Conservation (phyloP, 768 basidiomycete species). For the Fomitopsis pulvina region DNA sequence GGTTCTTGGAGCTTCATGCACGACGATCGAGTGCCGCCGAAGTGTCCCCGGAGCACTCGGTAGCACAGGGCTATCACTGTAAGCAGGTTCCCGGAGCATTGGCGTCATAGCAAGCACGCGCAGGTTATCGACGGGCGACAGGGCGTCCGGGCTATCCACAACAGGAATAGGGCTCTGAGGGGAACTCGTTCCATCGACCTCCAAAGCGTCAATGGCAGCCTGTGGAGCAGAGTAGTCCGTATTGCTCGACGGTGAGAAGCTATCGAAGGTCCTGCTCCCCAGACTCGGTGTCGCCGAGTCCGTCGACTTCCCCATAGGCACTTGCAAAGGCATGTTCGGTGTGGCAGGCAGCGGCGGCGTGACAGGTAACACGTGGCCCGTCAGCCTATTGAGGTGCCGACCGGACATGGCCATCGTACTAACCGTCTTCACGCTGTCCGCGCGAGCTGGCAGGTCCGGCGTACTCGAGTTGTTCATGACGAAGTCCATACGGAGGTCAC, state of each 20-base stretch:
- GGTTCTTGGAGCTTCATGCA: too few species aligned
- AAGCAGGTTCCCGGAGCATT: background rate
- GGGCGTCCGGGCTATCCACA: background rate
- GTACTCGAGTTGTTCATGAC: background rate
- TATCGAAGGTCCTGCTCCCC: background rate
- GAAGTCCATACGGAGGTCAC: background rate
- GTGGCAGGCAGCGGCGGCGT: background rate
- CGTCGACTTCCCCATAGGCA: background rate
- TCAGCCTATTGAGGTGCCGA: background rate
- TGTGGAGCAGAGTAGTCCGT: background rate
- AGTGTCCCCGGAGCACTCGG: background rate
- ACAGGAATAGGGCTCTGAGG: background rate
- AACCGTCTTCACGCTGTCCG: constrained; percentile 1
- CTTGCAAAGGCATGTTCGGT: background rate
- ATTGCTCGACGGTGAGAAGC: background rate
- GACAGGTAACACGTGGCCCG: background rate
- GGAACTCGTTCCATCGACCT: background rate
- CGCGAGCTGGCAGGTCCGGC: background rate
- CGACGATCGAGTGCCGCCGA: too few species aligned
- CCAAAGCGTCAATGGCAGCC: background rate
- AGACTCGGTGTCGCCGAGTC: background rate
- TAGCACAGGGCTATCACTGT: background rate
- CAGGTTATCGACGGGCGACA: background rate
- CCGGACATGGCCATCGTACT: background rate
- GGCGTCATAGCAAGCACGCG: background rate